Conservation (phyloP, 768 basidiomycete genomes). For the Pleurotus giganteus region DNA sequence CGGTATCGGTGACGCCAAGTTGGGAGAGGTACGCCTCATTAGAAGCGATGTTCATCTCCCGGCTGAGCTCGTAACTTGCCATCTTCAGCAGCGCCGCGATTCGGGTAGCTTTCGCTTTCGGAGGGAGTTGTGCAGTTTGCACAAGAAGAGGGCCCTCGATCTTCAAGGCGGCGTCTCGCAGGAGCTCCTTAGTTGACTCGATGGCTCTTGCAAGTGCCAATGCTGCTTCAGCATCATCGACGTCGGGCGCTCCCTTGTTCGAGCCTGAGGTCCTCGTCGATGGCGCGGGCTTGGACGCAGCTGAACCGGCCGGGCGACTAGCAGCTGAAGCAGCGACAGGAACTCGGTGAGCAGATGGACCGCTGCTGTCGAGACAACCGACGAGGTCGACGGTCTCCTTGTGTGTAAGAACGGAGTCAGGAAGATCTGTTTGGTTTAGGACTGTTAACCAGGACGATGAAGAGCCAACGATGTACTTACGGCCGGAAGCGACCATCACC, state of each 20-base stretch:
- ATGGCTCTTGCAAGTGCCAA: background rate
- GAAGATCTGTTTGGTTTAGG: background rate
- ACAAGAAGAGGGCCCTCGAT: background rate
- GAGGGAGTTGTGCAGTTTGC: background rate
- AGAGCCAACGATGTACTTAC: background rate
- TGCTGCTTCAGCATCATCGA: background rate
- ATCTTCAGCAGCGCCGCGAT: background rate
- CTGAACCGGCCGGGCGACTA: background rate
- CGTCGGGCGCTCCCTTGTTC: background rate
- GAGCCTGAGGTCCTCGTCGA: background rate
- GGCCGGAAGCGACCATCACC: background rate
- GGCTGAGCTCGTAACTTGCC: background rate
- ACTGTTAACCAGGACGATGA: background rate
- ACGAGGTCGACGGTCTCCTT: background rate
- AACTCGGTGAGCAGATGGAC: too few species aligned
- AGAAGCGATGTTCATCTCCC: background rate
- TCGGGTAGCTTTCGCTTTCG: background rate
- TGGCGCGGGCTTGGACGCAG: background rate
- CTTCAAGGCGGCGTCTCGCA: background rate
- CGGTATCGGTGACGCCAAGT: too few species aligned
- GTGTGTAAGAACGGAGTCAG: background rate
- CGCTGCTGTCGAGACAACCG: too few species aligned
- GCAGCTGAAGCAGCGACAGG: too few species aligned
- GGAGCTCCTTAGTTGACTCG: background rate
- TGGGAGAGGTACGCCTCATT: background rate